Conservation (phyloP, 345 rosid species). For the Erysimum cheiranthoides region DNA sequence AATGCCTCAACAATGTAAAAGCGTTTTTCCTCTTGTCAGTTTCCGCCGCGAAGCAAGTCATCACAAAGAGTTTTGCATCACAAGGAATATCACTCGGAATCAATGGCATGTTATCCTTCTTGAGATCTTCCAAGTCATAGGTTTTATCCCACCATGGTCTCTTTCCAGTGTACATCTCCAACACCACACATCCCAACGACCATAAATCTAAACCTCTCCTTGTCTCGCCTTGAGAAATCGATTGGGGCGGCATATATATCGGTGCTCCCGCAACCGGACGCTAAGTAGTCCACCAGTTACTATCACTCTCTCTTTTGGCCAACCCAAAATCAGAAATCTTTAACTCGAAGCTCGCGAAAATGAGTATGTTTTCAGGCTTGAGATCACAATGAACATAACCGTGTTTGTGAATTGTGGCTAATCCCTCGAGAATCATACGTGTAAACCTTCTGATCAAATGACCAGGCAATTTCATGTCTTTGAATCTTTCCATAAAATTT, state of each 20-base stretch:
- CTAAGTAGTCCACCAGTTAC: neutral
- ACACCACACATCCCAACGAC: slow-evolving; percentile 5
- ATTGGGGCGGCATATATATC: neutral
- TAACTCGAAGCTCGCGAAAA: neutral
- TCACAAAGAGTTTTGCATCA: slow-evolving; percentile 6
- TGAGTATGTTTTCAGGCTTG: slow-evolving; percentile 50
- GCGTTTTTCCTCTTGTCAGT: neutral
- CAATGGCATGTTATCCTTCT: neutral
- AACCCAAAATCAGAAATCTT: slow-evolving; percentile 2
- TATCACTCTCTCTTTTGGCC: neutral
- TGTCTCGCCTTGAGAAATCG: neutral
- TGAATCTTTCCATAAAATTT: slow-evolving; percentile 20
- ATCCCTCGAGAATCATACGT: slow-evolving; percentile 44
- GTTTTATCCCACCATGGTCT: slow-evolving; percentile 2
- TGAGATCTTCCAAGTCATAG: neutral
- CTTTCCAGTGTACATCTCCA: slow-evolving; percentile 3
- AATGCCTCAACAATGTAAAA: slow-evolving; percentile 1
- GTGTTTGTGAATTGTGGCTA: slow-evolving; percentile 32
- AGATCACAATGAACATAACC: slow-evolving; percentile 37
- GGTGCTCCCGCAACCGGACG: neutral
- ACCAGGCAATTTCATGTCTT: slow-evolving; percentile 41
- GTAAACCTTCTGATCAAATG: slow-evolving; percentile 41
- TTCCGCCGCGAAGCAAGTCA: neutral
- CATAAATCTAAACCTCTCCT: slow-evolving; percentile 18
- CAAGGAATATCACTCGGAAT: slow-evolving; percentile 12